phyloP scores from a whole-genome alignment of 805 yeast species.

The Wickerhamia fluorescens region DNA sequence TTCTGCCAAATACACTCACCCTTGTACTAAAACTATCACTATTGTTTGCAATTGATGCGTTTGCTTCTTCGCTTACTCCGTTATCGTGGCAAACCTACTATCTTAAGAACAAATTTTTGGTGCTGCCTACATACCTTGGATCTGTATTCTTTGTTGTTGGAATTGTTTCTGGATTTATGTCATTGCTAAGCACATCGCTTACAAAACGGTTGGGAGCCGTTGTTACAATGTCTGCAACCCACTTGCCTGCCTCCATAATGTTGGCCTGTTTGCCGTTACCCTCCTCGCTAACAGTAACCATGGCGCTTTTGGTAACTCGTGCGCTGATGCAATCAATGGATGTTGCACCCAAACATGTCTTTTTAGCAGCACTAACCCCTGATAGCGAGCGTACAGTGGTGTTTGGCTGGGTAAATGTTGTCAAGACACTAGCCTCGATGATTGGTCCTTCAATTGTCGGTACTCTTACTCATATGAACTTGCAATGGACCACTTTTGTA shows the following conservation, averaged over 20 bases:
- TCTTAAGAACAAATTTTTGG: constrained; percentile 29
- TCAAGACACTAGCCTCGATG: constrained; percentile 34
- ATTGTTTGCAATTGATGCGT: constrained; percentile 36
- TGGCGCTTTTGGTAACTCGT: constrained; percentile 26
- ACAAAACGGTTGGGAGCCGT: constrained; percentile 40
- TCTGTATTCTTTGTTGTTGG: constrained; percentile 33
- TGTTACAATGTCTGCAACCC: constrained; percentile 38
- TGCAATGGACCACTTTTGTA: constrained; percentile 38
- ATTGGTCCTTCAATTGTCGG: constrained; percentile 41
- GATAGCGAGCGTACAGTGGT: constrained; percentile 37
- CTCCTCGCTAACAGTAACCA: constrained; percentile 19
- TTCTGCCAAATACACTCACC: constrained; percentile 11
- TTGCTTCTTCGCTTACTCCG: constrained; percentile 38
- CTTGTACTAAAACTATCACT: constrained; percentile 27
- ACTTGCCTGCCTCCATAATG: constrained; percentile 36
- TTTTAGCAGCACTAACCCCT: constrained; percentile 34
- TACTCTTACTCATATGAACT: constrained; percentile 22
- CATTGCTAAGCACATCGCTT: constrained; percentile 36
- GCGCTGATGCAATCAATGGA: constrained; percentile 41
- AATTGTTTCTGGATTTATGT: constrained; percentile 30
- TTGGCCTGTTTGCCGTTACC: constrained; percentile 35
- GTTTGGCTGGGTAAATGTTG: constrained; percentile 38
- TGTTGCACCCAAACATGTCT: constrained; percentile 42
- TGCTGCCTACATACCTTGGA: constrained; percentile 31
- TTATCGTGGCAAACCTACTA: constrained; percentile 42